These are phyloP conservation scores for Micromonas commoda DNA, from an alignment of 139 green algal genomes.

Conservation along the genomic window DNA sequence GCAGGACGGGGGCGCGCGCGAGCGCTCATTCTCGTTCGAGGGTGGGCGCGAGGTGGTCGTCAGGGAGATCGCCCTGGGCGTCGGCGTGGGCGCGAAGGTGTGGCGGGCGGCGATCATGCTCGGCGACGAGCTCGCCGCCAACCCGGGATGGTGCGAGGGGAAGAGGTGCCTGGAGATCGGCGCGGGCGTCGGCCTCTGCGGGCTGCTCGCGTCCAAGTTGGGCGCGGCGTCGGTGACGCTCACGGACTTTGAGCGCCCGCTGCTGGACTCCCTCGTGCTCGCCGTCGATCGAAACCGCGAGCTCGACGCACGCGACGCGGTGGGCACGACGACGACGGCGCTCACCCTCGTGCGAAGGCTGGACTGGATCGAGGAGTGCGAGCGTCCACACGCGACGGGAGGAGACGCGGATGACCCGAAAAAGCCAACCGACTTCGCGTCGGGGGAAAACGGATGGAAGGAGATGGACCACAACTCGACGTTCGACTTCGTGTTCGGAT, in stretches of 20 bases:
- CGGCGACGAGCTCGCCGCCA: neutral
- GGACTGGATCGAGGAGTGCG: no score
- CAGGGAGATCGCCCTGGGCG: neutral
- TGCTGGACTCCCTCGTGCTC: neutral
- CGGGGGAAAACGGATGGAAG: neutral
- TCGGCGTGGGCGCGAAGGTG: conserved; percentile 5
- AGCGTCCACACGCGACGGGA: neutral
- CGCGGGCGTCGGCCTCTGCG: conserved; percentile 23
- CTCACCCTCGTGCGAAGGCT: no score
- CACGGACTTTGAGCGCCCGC: conserved; percentile 14
- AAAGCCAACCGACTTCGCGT: neutral
- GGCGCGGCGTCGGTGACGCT: conserved; percentile 10
- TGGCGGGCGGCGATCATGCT: conserved; percentile 7
- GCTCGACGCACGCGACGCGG: neutral
- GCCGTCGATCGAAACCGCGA: neutral
- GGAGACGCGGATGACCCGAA: neutral
- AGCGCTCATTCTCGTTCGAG: neutral
- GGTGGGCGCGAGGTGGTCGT: neutral
- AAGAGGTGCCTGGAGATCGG: conserved; percentile 32
- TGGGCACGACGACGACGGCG: no score
- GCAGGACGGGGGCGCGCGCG: neutral
- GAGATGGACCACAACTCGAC: neutral
- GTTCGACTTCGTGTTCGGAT: conserved; percentile 16
- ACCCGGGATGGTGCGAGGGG: neutral
- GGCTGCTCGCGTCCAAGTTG: conserved; percentile 5